Evolutionary conservation across 176 grass and related monocot genomes (phyloP), one percentile per base, ranked within the genome.

Genomic region (Neostapfia colusana): DNA sequence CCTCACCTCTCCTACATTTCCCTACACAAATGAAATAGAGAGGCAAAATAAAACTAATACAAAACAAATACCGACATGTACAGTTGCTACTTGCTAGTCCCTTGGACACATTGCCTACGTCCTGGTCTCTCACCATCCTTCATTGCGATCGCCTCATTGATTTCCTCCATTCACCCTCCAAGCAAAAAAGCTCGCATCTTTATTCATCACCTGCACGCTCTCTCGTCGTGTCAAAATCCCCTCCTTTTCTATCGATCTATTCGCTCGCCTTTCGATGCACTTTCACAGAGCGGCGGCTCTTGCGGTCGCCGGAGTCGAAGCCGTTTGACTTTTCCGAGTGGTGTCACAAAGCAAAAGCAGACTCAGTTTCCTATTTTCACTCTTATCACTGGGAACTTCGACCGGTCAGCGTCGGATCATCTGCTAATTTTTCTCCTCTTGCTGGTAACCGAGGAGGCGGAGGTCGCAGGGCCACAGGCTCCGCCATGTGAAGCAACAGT

Each of bases 341-440:
- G 53, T 62, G 78, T 60, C 40, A 18, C 46, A 76, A 76, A 76
- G 74, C 63, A 70, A 61, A 35, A n/a, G n/a, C n/a, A n/a, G n/a
- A n/a, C n/a, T 46, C 45, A 16, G 36, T 53, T n/a, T n/a, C n/a
- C 50, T 53, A 53, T 53, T 54, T 20, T 77, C 31, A 3, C 28
- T 38, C 26, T 18, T 69, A 76, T 81, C 53, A 81, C 70, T 81
- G 43, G 64, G 77, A 23, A 18, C 43, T 79, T 81, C 67, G 77
- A 67, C 65, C 5, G 63, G 70, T 77, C 71, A 60, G 16, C 20
- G 56, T 82, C 73, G 21, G n/a, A 56, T 73, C 74, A 97, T 58
- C 74, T 83, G 85, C 75, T 80, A 70, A 88, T 66, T 80, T 89
- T 97, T 65, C 93, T 89, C 88, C 81, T 87, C 80, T 97, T 97